A percentile compares a stretch with the other conserved stretches of the same genome.
phyloP scores from a whole-genome alignment of 345 rosid species.

The Citrus sp. region DNA sequence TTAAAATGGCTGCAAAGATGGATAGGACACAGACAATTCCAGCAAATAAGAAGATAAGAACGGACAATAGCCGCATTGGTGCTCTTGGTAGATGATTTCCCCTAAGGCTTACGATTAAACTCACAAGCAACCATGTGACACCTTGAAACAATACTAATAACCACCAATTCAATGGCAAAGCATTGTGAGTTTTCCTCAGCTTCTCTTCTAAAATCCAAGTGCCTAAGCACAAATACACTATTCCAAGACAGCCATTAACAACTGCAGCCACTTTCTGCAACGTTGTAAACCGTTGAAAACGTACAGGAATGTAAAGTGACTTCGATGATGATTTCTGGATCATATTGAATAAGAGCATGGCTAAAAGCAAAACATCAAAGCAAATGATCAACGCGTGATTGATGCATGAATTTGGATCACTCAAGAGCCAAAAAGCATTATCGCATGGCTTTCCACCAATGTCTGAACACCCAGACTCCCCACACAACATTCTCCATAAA shows the following conservation, averaged over 20 bases:
- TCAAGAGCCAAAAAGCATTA: constrained; percentile 18
- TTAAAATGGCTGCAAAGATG: constrained; percentile 30
- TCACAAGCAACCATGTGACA: constrained; percentile 56
- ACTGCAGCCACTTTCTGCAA: constrained; percentile 47
- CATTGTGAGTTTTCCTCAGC: constrained; percentile 29
- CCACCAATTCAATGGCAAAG: constrained; percentile 52
- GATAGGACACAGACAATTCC: constrained; percentile 43
- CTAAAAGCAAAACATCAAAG: constrained; percentile 45
- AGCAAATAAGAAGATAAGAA: constrained; percentile 51
- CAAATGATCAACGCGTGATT: constrained; percentile 46
- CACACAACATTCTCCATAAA: constrained; percentile 58
- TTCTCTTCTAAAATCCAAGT: constrained; percentile 58
- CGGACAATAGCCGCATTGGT: constrained; percentile 41
- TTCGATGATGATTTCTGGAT: constrained; percentile 41
- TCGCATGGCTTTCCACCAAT: constrained; percentile 12
- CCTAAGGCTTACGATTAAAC: constrained; percentile 43
- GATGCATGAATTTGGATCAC: constrained; percentile 46
- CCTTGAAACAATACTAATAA: constrained; percentile 52
- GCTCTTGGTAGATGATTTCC: constrained; percentile 29
- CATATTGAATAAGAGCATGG: constrained; percentile 40
- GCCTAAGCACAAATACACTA: constrained; percentile 50
- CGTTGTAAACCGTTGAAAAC: constrained; percentile 27
- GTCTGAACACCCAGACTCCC: constrained; percentile 34
- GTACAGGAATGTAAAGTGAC: constrained; percentile 10
- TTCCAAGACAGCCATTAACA: constrained; percentile 59